phyloP scores from a whole-genome alignment of 495 filamentous ascomycete species.

The Talaromyces proteolyticus region DNA sequence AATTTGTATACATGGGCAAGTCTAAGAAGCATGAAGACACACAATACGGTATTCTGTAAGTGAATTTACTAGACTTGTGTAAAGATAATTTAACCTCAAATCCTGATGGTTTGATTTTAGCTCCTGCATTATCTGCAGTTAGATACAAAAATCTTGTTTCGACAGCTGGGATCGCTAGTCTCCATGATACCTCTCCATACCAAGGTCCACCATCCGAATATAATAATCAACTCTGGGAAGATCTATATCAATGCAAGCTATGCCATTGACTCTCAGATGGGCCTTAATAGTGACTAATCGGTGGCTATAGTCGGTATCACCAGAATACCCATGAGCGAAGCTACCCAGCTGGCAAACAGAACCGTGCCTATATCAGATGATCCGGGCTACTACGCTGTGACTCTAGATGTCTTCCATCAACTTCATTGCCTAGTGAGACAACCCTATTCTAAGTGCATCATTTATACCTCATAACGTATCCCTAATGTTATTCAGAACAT shows the following conservation, averaged over 20 bases:
- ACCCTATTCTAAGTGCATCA: not conserved
- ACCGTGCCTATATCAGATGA: conserved; percentile 10
- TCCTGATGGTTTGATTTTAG: not conserved
- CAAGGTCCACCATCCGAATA: conserved; percentile 6
- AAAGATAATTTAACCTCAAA: too few species aligned
- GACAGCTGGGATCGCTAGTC: not conserved
- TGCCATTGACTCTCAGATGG: not conserved
- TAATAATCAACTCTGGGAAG: conserved; percentile 8
- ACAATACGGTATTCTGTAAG: not conserved
- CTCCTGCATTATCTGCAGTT: conserved; percentile 2
- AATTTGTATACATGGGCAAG: not conserved
- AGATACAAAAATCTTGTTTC: conserved; percentile 3
- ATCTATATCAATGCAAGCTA: conserved; percentile 11
- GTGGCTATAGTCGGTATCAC: conserved; percentile 9
- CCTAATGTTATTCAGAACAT: conserved; percentile 2
- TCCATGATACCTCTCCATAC: conserved; percentile 1
- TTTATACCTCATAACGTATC: not conserved
- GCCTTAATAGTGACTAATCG: not conserved
- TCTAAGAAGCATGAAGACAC: not conserved
- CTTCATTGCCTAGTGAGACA: conserved; percentile 17
- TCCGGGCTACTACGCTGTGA: conserved; percentile 12
- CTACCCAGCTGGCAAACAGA: conserved; percentile 9
- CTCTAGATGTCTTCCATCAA: conserved; percentile 20
- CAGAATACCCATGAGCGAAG: conserved; percentile 13
- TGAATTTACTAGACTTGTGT: not conserved